A percentile compares a stretch with the other conserved stretches of the same genome.
phyloP scores from a whole-genome alignment of 306 rosid genomes.

The Leucaena leucocephala region DNA sequence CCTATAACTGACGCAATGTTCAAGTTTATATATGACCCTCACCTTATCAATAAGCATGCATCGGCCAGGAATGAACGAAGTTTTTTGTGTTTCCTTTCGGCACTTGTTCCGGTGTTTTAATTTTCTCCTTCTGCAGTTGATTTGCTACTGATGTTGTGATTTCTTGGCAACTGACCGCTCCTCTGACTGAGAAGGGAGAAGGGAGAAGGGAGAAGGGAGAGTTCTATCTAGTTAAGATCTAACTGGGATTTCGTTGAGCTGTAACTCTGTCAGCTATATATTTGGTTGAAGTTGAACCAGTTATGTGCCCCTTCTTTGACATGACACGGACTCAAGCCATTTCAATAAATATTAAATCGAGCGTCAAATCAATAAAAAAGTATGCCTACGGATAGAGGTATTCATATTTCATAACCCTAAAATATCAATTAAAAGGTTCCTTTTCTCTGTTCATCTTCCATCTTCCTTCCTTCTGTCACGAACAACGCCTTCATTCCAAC shows the following conservation, averaged over 20 bases:
- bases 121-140: too few relatives aligned
- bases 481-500: neutral
- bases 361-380: neutral
- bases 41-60: too few relatives aligned
- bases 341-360: neutral
- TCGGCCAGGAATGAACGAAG: too few relatives aligned
- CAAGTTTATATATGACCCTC: too few relatives aligned
- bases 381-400: neutral
- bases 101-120: too few relatives aligned
- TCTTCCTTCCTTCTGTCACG: neutral
- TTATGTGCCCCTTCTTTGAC: neutral
- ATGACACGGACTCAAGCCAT: neutral
- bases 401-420: too few relatives aligned
- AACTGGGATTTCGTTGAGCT: neutral
- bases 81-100: too few relatives aligned
- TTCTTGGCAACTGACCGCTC: too few relatives aligned
- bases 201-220: neutral
- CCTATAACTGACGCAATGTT: too few relatives aligned
- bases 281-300: neutral
- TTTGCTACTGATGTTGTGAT: too few relatives aligned
- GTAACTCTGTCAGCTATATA: neutral
- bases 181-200: neutral
- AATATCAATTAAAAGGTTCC: neutral
- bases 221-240: neutral
- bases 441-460: neutral